Evolutionary conservation across 2,329 filamentous ascomycete genomes (phyloP), one percentile per base, ranked within the genome.

Genomic region (Pseudogymnoascus pannorum): DNA sequence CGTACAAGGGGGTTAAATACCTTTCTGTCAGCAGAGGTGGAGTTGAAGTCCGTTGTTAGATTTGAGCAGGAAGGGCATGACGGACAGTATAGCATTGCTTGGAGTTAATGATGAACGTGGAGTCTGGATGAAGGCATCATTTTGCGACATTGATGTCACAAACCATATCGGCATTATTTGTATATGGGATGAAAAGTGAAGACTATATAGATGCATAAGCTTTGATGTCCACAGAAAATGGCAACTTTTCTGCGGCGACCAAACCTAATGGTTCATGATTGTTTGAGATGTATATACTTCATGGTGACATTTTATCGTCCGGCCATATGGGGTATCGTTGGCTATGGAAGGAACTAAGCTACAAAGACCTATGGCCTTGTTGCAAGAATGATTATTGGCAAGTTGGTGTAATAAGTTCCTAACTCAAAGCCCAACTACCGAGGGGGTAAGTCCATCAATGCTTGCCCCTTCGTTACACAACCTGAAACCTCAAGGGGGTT

Each of bases 1-100:
- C 94, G 22, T 97, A 96, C 75, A 99, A 97, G 76, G 94, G 94
- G 1, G 94, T 99, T 66, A 99, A 99, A 76, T 99, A 99, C 75
- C 73, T 99, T 68, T 97, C 92, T 14, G 78, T 87, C 57, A 87
- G 85, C 69, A 84, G 84, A 65, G 81, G 81, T 12, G 85, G 85
- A 20, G 78, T 87, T 42, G 85, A 88, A 73, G 79, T 86, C 67
- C 77, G 85, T 68, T 87, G 85, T 71, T 73, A 54, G 26, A 33
- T 58, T 42, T 42, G 31, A 14, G 11, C 20, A 20, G 36, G 36
- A 14, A 18, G 20, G 29, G 8, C 24, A 29, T 36, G 11, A 36
- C 33, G 20, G 57, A 7, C 16, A 18, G 31, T 24, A 36, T 58
- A 8, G 31, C 57, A 42, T 58, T 58, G 18, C 57, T 58, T 8